A percentile compares a stretch with the other conserved stretches of the same genome.
phyloP scores from a whole-genome alignment of 192 early-diverging fungal genomes.

The Podochytrium sp. region DNA sequence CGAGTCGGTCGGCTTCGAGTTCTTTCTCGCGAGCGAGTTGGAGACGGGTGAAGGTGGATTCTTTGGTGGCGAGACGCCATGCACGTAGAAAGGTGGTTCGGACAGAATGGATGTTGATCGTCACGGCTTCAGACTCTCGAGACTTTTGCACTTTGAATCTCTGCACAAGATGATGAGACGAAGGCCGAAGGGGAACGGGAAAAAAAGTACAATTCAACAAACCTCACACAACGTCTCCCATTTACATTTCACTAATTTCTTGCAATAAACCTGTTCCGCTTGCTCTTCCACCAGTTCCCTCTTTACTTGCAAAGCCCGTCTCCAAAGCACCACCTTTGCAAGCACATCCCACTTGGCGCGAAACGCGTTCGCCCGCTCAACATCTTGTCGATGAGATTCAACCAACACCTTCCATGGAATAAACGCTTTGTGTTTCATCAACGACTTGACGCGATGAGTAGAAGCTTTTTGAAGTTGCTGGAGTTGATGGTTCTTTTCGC shows the following conservation, averaged over 20 bases:
- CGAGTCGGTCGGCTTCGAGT: background rate
- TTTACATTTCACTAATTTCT: background rate
- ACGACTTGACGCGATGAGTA: background rate
- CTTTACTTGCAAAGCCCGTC: background rate
- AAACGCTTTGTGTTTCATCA: background rate
- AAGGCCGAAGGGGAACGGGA: too few species aligned
- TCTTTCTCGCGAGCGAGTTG: constrained; percentile 16
- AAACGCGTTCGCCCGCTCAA: background rate
- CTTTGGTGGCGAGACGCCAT: too few species aligned
- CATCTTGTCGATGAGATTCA: background rate
- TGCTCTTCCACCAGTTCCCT: background rate
- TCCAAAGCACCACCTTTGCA: background rate
- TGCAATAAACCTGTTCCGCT: background rate
- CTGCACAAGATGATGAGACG: too few species aligned
- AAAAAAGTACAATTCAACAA: too few species aligned
- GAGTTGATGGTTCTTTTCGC: background rate
- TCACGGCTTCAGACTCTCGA: too few species aligned
- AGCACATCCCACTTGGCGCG: background rate
- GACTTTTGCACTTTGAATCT: background rate
- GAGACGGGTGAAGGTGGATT: background rate
- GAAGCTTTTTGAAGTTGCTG: background rate
- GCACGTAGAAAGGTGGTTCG: too few species aligned
- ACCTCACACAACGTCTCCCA: background rate
- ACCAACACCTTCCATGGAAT: background rate
- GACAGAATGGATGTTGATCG: too few species aligned